phyloP scores from a whole-genome alignment of 805 yeast genomes.

The Ogataea allantospora region DNA sequence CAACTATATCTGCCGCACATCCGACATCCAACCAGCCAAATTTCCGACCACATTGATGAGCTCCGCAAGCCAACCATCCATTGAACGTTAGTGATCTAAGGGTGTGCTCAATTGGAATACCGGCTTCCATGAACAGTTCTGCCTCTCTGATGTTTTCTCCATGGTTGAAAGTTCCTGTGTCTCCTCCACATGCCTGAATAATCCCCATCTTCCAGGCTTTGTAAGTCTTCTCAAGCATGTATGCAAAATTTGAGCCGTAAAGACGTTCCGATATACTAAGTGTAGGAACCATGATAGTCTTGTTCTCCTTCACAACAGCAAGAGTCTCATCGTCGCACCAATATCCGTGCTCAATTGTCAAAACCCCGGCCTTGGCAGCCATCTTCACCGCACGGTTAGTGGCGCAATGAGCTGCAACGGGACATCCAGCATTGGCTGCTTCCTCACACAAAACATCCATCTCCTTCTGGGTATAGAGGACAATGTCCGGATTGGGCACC shows the following conservation, averaged over 20 bases:
- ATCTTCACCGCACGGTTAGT: constrained; percentile 26
- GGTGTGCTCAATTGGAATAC: constrained; percentile 24
- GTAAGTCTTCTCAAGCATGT: constrained; percentile 21
- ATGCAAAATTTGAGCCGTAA: constrained; percentile 21
- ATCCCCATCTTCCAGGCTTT: constrained; percentile 27
- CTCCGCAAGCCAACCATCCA: constrained; percentile 33
- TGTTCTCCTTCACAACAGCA: constrained; percentile 18
- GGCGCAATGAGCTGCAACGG: constrained; percentile 32
- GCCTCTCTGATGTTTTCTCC: constrained; percentile 32
- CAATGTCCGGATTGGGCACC: constrained; percentile 29
- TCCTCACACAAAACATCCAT: constrained; percentile 29
- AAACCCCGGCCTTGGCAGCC: constrained; percentile 30
- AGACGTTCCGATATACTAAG: constrained; percentile 25
- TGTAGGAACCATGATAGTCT: constrained; percentile 29
- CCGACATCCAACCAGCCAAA: constrained; percentile 29
- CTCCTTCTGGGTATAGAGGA: constrained; percentile 28
- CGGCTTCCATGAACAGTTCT: constrained; percentile 28
- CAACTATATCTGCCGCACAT: constrained; percentile 28
- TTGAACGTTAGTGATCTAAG: constrained; percentile 24
- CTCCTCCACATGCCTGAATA: constrained; percentile 31
- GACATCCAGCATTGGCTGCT: constrained; percentile 26
- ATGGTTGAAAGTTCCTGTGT: constrained; percentile 31
- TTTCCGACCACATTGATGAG: constrained; percentile 22
- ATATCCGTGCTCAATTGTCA: constrained; percentile 28
- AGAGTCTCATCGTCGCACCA: constrained; percentile 27